Base-by-base conservation (phyloP, 2,329 filamentous ascomycete species). In the Beauveria brongniartii region DNA sequence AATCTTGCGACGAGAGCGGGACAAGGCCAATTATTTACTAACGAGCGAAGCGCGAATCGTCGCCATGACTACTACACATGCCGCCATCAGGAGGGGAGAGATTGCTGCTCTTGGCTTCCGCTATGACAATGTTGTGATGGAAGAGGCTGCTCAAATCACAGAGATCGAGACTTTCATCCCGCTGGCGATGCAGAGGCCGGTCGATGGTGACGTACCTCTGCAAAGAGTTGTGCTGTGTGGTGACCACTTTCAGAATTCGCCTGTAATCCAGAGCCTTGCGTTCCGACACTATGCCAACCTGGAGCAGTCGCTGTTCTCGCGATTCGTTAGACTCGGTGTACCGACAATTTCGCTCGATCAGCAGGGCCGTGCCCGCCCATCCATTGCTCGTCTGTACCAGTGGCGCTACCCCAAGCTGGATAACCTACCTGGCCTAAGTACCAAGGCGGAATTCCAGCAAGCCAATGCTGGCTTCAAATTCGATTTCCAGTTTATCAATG, bases 31-130 rank as follows among this genome's bases (percentile, higher is more conserved):
- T 73, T 99, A 99, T 70, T 84, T 99, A 6, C 83, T 99, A 40
- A 89, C 92, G 6, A 97, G 92, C 69, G 93, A 97, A 74, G 95
- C 95, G n/a, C 88, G 94, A 41, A 94, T 99, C 64, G 88, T 99
- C 65, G 95, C 94, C 62, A 99, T 99, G 95, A 99, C 94, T 20
- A 95, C 92, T 4, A 99, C 95, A 0, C 94, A 99, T 73, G 95
- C 94, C 5, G 94, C 94, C 1, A 99, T 99, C 82, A 86, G 92
- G 63, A 82, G 93, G 64, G 86, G 91, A 64, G 93, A 97, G 69
- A 97, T 99, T 67, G 89, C 91, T 1, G 82, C 84, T 18, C 82
- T 97, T n/a, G 92, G 92, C 18, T 99, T 99, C 75, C 91, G 91
- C 67, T 99, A 99, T 69, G 92, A 97, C 77, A 99, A 96, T 65